Evolutionary conservation across 768 basidiomycete species (phyloP), one percentile per base, ranked within the genome.

Genomic region (Xerocomellus intermedius): DNA sequence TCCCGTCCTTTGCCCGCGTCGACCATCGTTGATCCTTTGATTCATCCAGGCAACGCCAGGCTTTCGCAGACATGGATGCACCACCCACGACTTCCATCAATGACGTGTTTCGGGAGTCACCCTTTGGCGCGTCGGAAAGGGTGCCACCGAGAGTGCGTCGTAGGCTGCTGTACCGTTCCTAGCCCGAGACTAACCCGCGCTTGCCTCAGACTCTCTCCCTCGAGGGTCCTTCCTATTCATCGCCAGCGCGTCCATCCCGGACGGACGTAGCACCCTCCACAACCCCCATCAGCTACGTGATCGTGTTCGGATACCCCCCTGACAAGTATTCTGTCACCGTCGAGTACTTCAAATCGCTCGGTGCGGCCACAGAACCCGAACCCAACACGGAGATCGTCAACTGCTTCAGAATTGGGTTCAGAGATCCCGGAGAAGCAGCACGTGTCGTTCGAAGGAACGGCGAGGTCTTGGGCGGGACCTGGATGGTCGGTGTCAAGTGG

Each of bases 401-500:
- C 68, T 92, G 89, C 73, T 91, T 95, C 70, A 81, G 80, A 48
- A 85, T 94, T 49, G 88, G 89, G 3, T 95, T 86, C 64, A 70
- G 73, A 39, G 83, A 88, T 56, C 74, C 82, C 8, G 85, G 81
- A 22, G 89, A 92, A 54, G 92, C 91, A 0, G 70, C 89, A 58
- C 77, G 92, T 12, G 90, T 91, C 2, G 82, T 92, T 16, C 76
- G 89, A 47, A 88, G 88, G 72, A 94, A 87, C 60, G 93, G 93
- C 3, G 91, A 94, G 47, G 72, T 94, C 2, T 66, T 94, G 21
- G 74, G 79, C 12, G 87, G 87, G 5, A 79, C 77, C 45, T 90
- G 83, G 78, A 94, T 94, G 91, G 75, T 94, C 35, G 93, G 92
- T 13, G 84, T 83, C 39, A 92, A 92, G 69, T 91, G 86, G 86